These are phyloP conservation scores for Ceratonia siliqua DNA, from an alignment of 306 rosid genomes.

Conservation along the genomic window DNA sequence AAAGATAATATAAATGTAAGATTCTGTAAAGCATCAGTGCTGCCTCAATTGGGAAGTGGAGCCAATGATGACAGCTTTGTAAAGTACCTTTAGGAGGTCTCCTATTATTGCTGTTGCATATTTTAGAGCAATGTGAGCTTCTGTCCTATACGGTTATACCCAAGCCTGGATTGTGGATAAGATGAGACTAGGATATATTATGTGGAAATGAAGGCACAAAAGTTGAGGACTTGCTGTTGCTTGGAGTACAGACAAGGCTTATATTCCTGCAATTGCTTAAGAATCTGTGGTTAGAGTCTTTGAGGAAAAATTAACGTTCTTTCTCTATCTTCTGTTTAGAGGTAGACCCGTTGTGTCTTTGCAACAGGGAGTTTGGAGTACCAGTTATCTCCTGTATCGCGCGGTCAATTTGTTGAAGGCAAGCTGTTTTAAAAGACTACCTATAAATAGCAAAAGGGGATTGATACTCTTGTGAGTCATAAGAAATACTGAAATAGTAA, in stretches of 20 bases:
- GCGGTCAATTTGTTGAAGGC: neutral
- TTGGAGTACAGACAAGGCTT: neutral
- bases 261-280: neutral
- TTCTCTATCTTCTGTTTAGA: neutral
- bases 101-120: neutral
- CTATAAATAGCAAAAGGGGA: neutral
- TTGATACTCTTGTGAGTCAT: neutral
- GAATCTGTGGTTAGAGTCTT: neutral
- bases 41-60: slow-evolving; percentile 7
- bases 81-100: neutral
- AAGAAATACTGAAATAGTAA: too few species aligned
- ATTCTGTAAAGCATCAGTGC: slow-evolving; percentile 31
- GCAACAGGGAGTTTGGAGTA: neutral
- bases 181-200: slow-evolving; percentile 4
- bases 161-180: neutral
- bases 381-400: neutral
- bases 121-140: neutral
- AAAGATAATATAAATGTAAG: slow-evolving; percentile 27
- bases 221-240: too few species aligned
- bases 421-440: neutral
- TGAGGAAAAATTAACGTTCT: neutral
- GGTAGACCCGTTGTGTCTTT: neutral
- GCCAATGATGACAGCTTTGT: slow-evolving; percentile 9
- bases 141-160: too few species aligned
- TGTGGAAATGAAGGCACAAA: too few species aligned